Conservation (phyloP, 495 filamentous ascomycete species). For the Penicillium maclennaniae region DNA sequence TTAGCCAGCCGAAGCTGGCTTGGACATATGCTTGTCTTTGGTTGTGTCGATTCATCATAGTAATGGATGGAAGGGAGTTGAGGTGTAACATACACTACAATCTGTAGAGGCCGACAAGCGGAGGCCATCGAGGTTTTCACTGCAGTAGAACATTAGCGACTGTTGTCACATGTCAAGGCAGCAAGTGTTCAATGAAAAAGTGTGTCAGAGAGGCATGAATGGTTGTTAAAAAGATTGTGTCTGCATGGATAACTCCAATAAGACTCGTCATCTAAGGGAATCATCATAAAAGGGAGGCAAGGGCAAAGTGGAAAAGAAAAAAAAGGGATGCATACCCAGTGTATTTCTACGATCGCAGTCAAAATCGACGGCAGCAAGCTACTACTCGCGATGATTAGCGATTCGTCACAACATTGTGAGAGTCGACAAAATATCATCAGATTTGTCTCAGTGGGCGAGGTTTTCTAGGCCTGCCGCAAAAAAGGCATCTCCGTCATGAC, state of each 20-base stretch:
- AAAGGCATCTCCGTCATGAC: slow-evolving; percentile 83
- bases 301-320: slow-evolving; percentile 7
- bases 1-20: slow-evolving; percentile 42
- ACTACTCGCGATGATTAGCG: slow-evolving; percentile 32
- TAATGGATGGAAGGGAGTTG: slow-evolving; percentile 8
- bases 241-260: slow-evolving; percentile 60
- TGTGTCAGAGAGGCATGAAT: slow-evolving; percentile 57
- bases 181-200: slow-evolving; percentile 6
- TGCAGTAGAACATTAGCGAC: slow-evolving; percentile 24
- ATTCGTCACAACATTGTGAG: slow-evolving; percentile 22
- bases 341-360: slow-evolving; percentile 12
- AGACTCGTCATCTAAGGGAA: slow-evolving; percentile 59
- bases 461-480: slow-evolving; percentile 99
- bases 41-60: slow-evolving; percentile 51
- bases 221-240: slow-evolving; percentile 52
- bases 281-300: slow-evolving; percentile 42
- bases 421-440: slow-evolving; percentile 17
- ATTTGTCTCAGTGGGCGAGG: slow-evolving; percentile 90
- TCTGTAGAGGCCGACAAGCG: not conserved
- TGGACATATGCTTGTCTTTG: slow-evolving; percentile 62
- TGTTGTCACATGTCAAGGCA: slow-evolving; percentile 13
- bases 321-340: slow-evolving; percentile 16
- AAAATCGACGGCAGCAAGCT: not conserved
- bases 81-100: slow-evolving; percentile 33
- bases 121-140: slow-evolving; percentile 6